phyloP scores from a whole-genome alignment of 306 rosid species.

The Corylus americana region DNA sequence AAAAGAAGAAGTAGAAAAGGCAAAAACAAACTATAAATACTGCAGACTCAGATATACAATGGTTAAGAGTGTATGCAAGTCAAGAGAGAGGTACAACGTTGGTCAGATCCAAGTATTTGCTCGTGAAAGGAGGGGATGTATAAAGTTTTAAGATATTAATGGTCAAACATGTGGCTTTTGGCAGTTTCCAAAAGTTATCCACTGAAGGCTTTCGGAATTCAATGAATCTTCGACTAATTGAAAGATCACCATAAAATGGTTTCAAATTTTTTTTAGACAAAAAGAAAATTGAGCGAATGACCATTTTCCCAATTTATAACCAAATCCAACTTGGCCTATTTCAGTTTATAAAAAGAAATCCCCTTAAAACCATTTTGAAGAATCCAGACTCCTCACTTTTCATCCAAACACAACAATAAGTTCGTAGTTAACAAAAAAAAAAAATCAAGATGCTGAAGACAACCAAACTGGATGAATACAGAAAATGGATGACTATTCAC shows the following conservation, averaged over 20 bases:
- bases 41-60: neutral
- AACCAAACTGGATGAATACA: constrained; percentile 12
- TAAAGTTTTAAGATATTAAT: neutral
- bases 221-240: neutral
- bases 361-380: neutral
- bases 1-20: neutral
- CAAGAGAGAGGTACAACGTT: neutral
- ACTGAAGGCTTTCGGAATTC: neutral
- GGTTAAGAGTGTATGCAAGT: too few relatives aligned
- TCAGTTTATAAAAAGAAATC: neutral
- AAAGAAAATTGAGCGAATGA: neutral
- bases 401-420: constrained; percentile 13
- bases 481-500: constrained; percentile 42
- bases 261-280: neutral
- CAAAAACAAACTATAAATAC: constrained; percentile 4
- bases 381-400: neutral
- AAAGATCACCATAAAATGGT: neutral
- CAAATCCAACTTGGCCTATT: neutral
- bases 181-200: neutral
- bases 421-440: constrained; percentile 1
- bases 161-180: constrained; percentile 1
- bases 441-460: neutral
- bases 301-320: neutral
- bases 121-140: neutral
- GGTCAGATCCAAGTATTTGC: neutral